phyloP scores from a whole-genome alignment of 2,329 filamentous ascomycete genomes.

The Aureobasidium mangrovei region DNA sequence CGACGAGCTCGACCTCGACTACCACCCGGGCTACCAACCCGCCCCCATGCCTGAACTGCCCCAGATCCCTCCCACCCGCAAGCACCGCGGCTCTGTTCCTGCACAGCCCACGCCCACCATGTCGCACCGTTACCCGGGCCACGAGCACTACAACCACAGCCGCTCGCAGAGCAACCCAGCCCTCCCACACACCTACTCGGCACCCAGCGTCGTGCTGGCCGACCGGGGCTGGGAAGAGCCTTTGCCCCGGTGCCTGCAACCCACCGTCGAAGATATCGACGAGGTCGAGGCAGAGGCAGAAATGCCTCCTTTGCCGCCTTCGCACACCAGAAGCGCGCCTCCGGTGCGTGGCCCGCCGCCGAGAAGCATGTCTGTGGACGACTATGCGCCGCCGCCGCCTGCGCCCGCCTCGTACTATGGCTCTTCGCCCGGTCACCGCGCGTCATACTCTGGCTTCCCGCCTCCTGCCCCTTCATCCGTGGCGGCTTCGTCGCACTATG shows the following conservation, averaged over 20 bases:
- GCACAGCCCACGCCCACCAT: conserved; percentile 22
- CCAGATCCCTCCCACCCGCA: conserved; percentile 25
- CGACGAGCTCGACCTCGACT: conserved; percentile 8
- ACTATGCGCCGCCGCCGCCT: conserved; percentile 23
- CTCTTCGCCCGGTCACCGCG: not conserved
- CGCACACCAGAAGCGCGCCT: conserved; percentile 28
- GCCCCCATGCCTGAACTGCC: conserved; percentile 27
- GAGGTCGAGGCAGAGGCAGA: conserved; percentile 24
- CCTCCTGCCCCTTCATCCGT: conserved; percentile 9
- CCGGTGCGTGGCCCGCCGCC: conserved; percentile 13
- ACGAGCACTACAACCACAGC: not conserved
- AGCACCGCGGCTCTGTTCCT: conserved; percentile 19
- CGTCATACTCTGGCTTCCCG: conserved; percentile 14
- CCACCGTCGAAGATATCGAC: conserved; percentile 57
- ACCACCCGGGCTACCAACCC: conserved; percentile 14
- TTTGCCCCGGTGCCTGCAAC: conserved; percentile 39
- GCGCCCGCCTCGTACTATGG: conserved; percentile 16
- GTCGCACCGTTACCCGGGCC: conserved; percentile 14
- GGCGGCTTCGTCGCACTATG: conserved; percentile 18
- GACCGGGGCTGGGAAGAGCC: conserved; percentile 10
- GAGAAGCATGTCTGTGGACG: conserved; percentile 24
- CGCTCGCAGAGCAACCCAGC: conserved; percentile 6
- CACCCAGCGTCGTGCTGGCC: conserved; percentile 3
- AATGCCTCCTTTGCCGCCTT: conserved; percentile 29
- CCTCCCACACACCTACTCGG: conserved; percentile 6